Base-by-base conservation (phyloP, 768 basidiomycete genomes). In the Hebeloma cylindrosporum region DNA sequence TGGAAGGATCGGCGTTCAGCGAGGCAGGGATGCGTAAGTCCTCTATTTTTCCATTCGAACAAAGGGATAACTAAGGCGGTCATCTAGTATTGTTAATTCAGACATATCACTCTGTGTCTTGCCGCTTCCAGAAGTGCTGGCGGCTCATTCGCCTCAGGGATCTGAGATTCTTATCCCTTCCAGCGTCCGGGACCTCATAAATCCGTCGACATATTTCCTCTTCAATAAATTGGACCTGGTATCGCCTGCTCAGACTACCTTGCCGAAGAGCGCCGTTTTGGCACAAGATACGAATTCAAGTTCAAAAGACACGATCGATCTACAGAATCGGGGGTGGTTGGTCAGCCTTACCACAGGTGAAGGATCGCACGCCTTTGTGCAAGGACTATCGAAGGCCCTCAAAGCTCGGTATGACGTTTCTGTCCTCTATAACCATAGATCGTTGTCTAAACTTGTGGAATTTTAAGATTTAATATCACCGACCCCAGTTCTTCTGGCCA, bases 1-100 rank as follows among this genome's bases (percentile, higher is more conserved):
- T 94, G 2, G 93, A 96, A 63, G 72, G 23, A 91, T 94, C 33
- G 93, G 93, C 0, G 77, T 95, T 13, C 75, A 87, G 51, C 75
- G 86, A 23, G 93, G 92, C 0, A 67, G 68, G 34, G 68, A 75
- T 32, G 73, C 78, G 92, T 92, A 50, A 54, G 85, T 69, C 8
- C 31, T 20, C 28, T 25, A 44, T 23, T 31, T 23, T 42, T 20
- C 36, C 37, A 17, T 21, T 16, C n/a, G 1, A 14, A 37, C 37
- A 32, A 4, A 5, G 9, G 40, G 30, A 31, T 43, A 39, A 20
- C 14, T 22, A 23, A 25, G 36, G 27, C 31, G 30, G 26, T 22
- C 10, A 38, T 36, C 20, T 48, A 93, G 91, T 3, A 77, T 93
- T 4, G 67, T 74, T 41, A 61, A 65, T 2, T 79, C 93, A 1